Evolutionary conservation across 2,329 filamentous ascomycete species (phyloP).

Genomic region (Fusarium solani-melongenae): DNA sequence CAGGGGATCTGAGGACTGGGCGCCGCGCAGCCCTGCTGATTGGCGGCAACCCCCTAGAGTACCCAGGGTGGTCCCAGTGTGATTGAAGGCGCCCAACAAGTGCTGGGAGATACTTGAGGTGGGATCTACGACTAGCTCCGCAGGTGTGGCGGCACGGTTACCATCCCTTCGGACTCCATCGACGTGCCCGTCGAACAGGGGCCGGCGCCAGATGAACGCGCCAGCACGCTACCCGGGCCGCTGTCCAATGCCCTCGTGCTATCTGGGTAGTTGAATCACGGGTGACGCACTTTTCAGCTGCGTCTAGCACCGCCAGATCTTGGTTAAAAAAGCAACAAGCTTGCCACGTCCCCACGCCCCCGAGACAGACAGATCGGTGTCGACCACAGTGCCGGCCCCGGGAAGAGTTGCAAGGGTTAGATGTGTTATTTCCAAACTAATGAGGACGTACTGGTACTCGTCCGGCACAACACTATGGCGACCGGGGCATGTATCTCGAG

Average conservation of each 20-base stretch:
- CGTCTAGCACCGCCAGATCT: slow-evolving; percentile 19
- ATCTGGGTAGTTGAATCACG: not conserved
- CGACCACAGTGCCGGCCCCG: not conserved
- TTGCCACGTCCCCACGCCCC: slow-evolving; percentile 13
- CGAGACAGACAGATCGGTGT: slow-evolving; percentile 14
- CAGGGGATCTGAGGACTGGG: not conserved
- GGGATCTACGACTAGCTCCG: slow-evolving; percentile 33
- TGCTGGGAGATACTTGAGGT: slow-evolving; percentile 18
- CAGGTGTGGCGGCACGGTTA: slow-evolving; percentile 32
- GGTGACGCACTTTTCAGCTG: slow-evolving; percentile 33
- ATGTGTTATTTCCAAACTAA: not conserved
- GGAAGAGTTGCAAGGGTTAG: not conserved
- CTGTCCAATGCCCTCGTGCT: not conserved
- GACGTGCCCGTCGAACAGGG: slow-evolving; percentile 12
- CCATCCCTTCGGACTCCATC: slow-evolving; percentile 38
- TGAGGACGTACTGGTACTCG: not conserved
- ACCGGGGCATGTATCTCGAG: not conserved
- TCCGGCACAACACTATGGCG: not conserved
- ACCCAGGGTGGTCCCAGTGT: slow-evolving; percentile 4
- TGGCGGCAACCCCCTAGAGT: slow-evolving; percentile 9
- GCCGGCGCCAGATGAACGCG: slow-evolving; percentile 7
- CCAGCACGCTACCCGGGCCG: slow-evolving; percentile 2
- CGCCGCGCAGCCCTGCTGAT: slow-evolving; percentile 4
- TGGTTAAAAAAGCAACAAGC: slow-evolving; percentile 19
- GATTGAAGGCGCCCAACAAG: slow-evolving; percentile 9